Evolutionary conservation across 495 filamentous ascomycete species (phyloP), one percentile per base, ranked within the genome.

Genomic region (Durotheca rogersii): DNA sequence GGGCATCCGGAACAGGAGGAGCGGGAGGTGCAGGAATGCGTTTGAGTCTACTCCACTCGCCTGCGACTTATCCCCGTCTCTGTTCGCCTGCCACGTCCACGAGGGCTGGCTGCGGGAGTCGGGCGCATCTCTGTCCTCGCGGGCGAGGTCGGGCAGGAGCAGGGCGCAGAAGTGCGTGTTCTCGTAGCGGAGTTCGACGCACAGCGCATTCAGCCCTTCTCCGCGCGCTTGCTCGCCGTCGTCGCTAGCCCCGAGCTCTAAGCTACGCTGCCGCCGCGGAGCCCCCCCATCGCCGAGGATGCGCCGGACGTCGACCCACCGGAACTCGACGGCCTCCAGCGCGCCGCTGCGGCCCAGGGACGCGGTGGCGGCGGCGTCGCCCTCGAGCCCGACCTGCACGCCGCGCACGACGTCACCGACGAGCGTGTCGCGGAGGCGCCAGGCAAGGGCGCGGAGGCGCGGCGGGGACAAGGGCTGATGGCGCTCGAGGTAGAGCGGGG

Each of bases 371-470:
- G 56, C 51, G 1, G 48, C 65, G 11, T 65, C 66, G 3, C 51
- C 52, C 17, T 68, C 46, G 21, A 56, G 31, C 1, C 70, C 68
- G 2, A 78, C 65, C 33, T 75, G 71, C 16, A 76, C 71, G 20
- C 74, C 74, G 18, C 74, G 73, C 14, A 76, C 70, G 0, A 76
- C 73, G 44, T 76, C 74, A 0, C 73, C 73, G 0, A 76, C 73
- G 0, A 78, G 62, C 5, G 50, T 57, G 17, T 76, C 73, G 6
- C 74, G 66, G 2, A 78, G 54, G 0, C 69, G 60, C 1, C 64
- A 63, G 0, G 74, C 64, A 7, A 75, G 55, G 1, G 53, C 25
- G 9, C 64, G 57, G 5, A 78, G 61, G 0, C 68, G 58, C 1
- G 29, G 18, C 0, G 41, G 21, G 0, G 52, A 60, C 5, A 73